Conservation (phyloP, 1,284 basidiomycete species). For the Leccinum huronense region DNA sequence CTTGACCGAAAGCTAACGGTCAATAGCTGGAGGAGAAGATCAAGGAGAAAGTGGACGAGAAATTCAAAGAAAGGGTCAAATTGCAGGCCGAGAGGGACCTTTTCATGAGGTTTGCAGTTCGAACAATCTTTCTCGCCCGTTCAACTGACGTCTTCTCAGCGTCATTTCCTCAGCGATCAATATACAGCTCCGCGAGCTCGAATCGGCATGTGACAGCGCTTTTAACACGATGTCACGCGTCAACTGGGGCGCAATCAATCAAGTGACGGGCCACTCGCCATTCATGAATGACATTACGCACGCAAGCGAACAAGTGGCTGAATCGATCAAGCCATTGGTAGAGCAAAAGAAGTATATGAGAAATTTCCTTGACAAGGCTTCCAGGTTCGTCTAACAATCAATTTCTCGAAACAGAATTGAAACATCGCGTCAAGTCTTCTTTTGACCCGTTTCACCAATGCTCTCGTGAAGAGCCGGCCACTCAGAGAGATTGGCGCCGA, state of each 20-base stretch:
- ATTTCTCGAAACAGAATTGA: neutral
- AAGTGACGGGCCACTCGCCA: conserved; percentile 82
- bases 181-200: conserved; percentile 78
- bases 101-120: conserved; percentile 70
- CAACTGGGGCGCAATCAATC: conserved; percentile 73
- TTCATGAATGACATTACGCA: conserved; percentile 77
- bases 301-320: conserved; percentile 62
- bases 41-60: conserved; percentile 74
- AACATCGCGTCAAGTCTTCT: conserved; percentile 55
- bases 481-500: conserved; percentile 90
- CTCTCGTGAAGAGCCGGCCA: conserved; percentile 84
- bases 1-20: conserved; percentile 2
- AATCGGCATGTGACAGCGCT: conserved; percentile 72
- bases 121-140: conserved; percentile 1
- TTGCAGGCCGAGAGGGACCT: conserved; percentile 85
- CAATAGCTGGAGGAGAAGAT: conserved; percentile 88
- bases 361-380: conserved; percentile 90
- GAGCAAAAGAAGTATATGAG: conserved; percentile 92
- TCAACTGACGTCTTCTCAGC: conserved; percentile 40
- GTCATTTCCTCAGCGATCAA: conserved; percentile 81
- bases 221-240: conserved; percentile 74
- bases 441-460: conserved; percentile 81
- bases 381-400: conserved; percentile 54
- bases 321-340: conserved; percentile 66
- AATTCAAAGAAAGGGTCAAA: conserved; percentile 75